phyloP scores from a whole-genome alignment of 192 early-diverging fungal genomes.

The Dissophora ornata region DNA sequence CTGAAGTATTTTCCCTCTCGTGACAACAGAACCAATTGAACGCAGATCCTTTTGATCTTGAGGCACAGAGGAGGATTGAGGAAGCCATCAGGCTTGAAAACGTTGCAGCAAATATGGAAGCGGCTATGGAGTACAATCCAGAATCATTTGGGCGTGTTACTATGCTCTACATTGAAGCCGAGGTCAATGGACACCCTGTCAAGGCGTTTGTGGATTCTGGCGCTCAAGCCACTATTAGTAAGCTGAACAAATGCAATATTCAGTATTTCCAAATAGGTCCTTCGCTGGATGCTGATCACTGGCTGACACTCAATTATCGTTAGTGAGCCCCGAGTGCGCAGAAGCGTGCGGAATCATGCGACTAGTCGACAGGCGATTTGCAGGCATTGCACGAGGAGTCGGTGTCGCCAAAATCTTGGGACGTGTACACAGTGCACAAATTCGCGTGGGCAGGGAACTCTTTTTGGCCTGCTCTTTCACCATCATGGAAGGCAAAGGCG shows the following conservation, averaged over 20 bases:
- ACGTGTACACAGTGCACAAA: constrained; percentile 89
- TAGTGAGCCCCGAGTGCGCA: constrained; percentile 74
- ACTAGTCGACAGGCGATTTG: constrained; percentile 87
- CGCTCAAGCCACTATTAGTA: constrained; percentile 93
- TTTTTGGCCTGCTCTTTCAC: constrained; percentile 90
- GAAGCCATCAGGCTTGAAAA: constrained; percentile 89
- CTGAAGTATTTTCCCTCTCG: too few species aligned
- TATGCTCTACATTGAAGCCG: constrained; percentile 91
- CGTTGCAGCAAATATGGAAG: constrained; percentile 82
- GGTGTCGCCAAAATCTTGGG: constrained; percentile 97
- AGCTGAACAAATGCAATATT: constrained; percentile 9
- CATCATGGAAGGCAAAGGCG: constrained; percentile 92
- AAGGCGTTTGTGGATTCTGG: constrained; percentile 98
- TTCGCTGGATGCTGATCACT: too few species aligned
- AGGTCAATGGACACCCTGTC: constrained; percentile 89
- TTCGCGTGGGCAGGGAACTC: constrained; percentile 81
- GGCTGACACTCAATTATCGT: too few species aligned
- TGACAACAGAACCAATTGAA: constrained; percentile 68
- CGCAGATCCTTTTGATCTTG: constrained; percentile 90
- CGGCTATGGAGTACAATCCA: constrained; percentile 93
- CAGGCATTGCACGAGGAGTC: constrained; percentile 92
- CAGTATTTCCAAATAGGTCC: too few species aligned
- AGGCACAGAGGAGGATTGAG: constrained; percentile 92
- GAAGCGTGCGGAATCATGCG: constrained; percentile 88
- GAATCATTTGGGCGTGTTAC: constrained; percentile 93